Percentiles rank a stretch among this genome's conserved stretches.
phyloP scores from a whole-genome alignment of 345 rosid genomes.

The Toxicodendron radicans region DNA sequence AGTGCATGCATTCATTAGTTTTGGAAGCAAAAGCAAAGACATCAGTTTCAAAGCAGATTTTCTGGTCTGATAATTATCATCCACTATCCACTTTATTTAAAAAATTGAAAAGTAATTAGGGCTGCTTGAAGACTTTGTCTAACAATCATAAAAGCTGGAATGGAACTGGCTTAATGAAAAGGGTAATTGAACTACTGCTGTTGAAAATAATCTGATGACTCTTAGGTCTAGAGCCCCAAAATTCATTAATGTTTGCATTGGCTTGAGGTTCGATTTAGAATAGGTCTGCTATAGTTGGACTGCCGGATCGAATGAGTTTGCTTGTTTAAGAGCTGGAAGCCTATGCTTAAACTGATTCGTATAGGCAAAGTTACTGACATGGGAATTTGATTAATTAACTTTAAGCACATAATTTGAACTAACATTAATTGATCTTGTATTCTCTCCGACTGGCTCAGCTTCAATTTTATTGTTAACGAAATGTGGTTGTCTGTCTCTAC shows the following conservation, averaged over 20 bases:
- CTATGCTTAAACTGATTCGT: background rate
- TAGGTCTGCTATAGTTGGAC: background rate
- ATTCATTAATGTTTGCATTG: background rate
- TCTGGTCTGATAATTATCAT: background rate
- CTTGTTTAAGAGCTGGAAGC: conserved; percentile 1
- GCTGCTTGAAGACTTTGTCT: background rate
- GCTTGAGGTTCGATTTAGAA: background rate
- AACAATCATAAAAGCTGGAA: background rate
- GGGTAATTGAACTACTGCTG: background rate
- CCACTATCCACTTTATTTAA: background rate
- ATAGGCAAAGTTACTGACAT: background rate
- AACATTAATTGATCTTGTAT: background rate
- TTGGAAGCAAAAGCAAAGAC: background rate
- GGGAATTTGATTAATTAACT: background rate
- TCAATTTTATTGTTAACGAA: background rate
- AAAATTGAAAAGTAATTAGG: background rate
- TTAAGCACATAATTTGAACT: background rate
- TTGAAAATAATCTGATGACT: background rate
- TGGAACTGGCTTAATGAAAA: background rate
- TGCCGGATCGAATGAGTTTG: background rate
- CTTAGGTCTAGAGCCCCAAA: background rate
- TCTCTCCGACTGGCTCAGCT: background rate
- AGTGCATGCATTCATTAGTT: background rate
- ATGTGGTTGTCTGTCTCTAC: background rate
- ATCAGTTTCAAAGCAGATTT: background rate